Evolutionary conservation across 495 filamentous ascomycete species (phyloP).

Genomic region (Neurospora intermedia): DNA sequence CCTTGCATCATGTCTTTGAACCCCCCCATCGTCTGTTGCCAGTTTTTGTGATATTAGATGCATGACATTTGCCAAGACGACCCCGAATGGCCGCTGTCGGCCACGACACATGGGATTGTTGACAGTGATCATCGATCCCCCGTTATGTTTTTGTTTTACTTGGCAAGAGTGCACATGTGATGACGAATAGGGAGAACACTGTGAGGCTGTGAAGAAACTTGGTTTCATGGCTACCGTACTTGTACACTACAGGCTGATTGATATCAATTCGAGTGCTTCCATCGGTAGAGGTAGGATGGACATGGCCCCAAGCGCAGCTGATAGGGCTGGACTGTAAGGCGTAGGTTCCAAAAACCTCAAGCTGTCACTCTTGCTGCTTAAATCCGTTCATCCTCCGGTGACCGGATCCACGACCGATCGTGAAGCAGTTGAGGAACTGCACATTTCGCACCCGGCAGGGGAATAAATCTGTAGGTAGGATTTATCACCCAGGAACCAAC

Average conservation of each 20-base stretch:
- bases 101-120: not conserved
- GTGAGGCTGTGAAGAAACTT: not conserved
- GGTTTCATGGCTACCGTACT: not conserved
- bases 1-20: not conserved
- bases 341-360: not conserved
- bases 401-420: not conserved
- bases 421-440: not conserved
- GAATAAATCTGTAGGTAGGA: not conserved
- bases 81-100: not conserved
- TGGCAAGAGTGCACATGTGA: not conserved
- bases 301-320: not conserved
- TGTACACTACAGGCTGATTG: not conserved
- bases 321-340: not conserved
- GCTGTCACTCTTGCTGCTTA: not conserved
- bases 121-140: not conserved
- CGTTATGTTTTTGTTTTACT: not conserved
- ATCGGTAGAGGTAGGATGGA: not conserved
- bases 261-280: not conserved
- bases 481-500: not conserved
- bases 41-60: not conserved
- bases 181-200: not conserved
- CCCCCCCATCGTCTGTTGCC: not conserved
- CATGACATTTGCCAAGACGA: not conserved
- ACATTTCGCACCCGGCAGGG: not conserved
- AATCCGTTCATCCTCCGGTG: not conserved